These are phyloP conservation scores for Alternaria tenuissima DNA, from an alignment of 2,329 filamentous ascomycete species.

Conservation along the genomic window DNA sequence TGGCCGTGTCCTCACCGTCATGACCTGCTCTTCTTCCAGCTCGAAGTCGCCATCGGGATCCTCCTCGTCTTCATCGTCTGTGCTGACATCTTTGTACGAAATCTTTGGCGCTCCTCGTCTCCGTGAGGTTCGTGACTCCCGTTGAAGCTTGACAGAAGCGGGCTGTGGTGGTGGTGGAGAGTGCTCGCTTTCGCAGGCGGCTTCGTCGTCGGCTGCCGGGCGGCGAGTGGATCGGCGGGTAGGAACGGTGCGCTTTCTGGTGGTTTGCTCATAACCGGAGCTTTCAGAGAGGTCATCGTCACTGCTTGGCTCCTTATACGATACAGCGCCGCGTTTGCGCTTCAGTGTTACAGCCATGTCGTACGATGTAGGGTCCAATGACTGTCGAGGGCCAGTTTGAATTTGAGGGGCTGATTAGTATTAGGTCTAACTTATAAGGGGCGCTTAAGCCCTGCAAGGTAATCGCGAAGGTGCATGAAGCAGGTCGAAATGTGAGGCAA, in stretches of 20 bases:
- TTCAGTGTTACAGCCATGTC: slow-evolving; percentile 43
- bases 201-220: slow-evolving; percentile 24
- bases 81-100: slow-evolving; percentile 47
- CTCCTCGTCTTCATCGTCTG: slow-evolving; percentile 29
- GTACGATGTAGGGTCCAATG: slow-evolving; percentile 4
- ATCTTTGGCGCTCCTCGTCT: slow-evolving; percentile 27
- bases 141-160: slow-evolving; percentile 5
- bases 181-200: slow-evolving; percentile 20
- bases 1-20: slow-evolving; percentile 18
- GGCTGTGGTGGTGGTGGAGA: slow-evolving; percentile 12
- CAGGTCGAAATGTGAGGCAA: not conserved
- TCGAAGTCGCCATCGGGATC: slow-evolving; percentile 41
- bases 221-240: slow-evolving; percentile 39
- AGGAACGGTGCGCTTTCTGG: slow-evolving; percentile 28
- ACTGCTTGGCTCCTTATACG: slow-evolving; percentile 49
- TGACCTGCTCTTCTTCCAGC: slow-evolving; percentile 23
- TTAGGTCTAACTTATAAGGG: not conserved
- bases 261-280: slow-evolving; percentile 22
- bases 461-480: slow-evolving; percentile 11
- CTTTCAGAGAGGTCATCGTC: slow-evolving; percentile 40
- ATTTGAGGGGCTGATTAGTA: not conserved
- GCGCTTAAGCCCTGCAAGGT: slow-evolving; percentile 8
- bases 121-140: slow-evolving; percentile 13
- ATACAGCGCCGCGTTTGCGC: slow-evolving; percentile 47
- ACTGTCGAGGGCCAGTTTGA: not conserved